These are phyloP conservation scores for Lachancea sp. DNA, from an alignment of 805 yeast species.

Conservation along the genomic window DNA sequence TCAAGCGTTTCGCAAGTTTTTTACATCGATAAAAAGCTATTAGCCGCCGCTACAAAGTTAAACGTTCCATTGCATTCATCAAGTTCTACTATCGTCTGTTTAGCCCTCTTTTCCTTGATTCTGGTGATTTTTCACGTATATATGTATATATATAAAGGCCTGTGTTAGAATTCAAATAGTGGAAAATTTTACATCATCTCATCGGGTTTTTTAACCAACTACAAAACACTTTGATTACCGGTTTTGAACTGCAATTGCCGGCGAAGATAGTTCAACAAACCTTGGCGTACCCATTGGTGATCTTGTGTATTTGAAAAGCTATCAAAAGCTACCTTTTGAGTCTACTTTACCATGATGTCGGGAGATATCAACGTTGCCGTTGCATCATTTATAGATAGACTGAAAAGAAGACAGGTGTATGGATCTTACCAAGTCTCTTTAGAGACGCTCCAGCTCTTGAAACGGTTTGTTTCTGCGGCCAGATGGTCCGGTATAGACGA, in stretches of 20 bases:
- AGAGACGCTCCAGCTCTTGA: constrained; percentile 78
- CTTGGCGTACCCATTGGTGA: no score
- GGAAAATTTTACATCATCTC: not conserved
- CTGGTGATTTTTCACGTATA: not conserved
- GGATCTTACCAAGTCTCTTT: constrained; percentile 82
- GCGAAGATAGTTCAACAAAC: no score
- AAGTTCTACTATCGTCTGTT: not conserved
- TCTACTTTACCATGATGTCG: constrained; percentile 5
- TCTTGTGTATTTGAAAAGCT: no score
- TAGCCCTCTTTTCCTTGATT: not conserved
- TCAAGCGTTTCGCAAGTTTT: no score
- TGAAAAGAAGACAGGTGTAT: constrained; percentile 76
- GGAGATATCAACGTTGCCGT: constrained; percentile 37
- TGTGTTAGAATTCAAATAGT: not conserved
- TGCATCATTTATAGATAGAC: constrained; percentile 43
- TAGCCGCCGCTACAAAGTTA: no score
- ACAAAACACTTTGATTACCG: not conserved
- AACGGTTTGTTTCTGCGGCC: constrained; percentile 83
- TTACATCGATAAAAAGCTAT: no score
- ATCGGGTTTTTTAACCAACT: not conserved
- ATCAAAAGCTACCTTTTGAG: no score
- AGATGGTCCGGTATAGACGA: constrained; percentile 79
- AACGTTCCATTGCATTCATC: no score
- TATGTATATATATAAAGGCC: not conserved
- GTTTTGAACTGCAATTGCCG: no score